phyloP scores from a whole-genome alignment of 1,139 yeast genomes.

The Suhomyces wounanorum region DNA sequence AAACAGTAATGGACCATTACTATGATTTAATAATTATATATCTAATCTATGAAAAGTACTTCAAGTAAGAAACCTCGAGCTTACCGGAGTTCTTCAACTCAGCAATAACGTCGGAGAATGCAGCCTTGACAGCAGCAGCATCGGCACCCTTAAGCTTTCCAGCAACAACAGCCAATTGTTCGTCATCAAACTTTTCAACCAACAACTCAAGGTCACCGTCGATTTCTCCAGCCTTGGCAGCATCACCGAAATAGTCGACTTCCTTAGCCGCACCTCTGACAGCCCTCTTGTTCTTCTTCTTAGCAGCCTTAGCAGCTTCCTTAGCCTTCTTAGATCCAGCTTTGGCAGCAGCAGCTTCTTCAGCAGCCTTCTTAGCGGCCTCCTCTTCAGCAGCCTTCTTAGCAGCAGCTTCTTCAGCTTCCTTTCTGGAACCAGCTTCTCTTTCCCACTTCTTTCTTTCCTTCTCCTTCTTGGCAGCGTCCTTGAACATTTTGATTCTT shows the following conservation, averaged over 20 bases:
- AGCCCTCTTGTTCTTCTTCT: slow-evolving; percentile 96
- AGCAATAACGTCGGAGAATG: slow-evolving; percentile 50
- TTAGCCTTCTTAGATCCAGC: slow-evolving; percentile 82
- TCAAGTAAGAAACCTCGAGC: slow-evolving; percentile 36
- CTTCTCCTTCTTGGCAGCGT: slow-evolving; percentile 91
- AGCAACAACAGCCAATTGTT: slow-evolving; percentile 71
- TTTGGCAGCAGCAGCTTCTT: slow-evolving; percentile 69
- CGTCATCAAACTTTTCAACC: slow-evolving; percentile 77
- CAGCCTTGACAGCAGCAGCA: slow-evolving; percentile 53
- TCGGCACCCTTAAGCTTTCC: slow-evolving; percentile 56
- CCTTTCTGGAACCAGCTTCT: slow-evolving; percentile 96
- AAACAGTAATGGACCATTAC: background rate
- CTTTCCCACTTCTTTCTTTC: slow-evolving; percentile 96
- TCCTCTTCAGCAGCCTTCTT: slow-evolving; percentile 84
- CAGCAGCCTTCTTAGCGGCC: slow-evolving; percentile 73
- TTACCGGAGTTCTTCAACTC: slow-evolving; percentile 38
- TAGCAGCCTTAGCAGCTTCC: slow-evolving; percentile 96
- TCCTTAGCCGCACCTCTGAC: slow-evolving; percentile 85
- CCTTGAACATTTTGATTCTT: slow-evolving; percentile 90
- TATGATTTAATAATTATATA: background rate
- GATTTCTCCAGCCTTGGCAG: slow-evolving; percentile 61
- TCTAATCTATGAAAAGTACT: slow-evolving; percentile 29
- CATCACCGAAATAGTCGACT: slow-evolving; percentile 80
- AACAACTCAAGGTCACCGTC: slow-evolving; percentile 80
- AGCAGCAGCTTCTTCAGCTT: slow-evolving; percentile 82